A percentile compares a stretch with the other conserved stretches of the same genome.
Conservation (phyloP, 805 yeast species). For the Scheffersomyces amazonensis region DNA sequence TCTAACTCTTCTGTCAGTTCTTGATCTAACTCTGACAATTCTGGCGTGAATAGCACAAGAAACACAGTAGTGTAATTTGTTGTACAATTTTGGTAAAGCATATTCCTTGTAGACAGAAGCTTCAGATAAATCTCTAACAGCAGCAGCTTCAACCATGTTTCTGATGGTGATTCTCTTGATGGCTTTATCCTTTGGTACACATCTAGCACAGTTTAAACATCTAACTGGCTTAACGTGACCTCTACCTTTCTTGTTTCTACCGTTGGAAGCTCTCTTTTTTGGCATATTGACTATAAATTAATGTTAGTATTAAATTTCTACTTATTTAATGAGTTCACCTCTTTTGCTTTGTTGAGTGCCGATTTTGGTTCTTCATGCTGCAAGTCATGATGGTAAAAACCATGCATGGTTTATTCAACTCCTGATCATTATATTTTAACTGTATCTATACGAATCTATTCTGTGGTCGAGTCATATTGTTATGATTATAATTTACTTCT, state of each 20-base stretch:
- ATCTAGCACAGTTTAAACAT: conserved; percentile 99
- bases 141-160: conserved; percentile 99
- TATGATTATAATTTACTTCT: too few relatives aligned
- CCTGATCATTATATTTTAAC: too few relatives aligned
- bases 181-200: conserved; percentile 99
- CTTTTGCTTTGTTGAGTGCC: too few relatives aligned
- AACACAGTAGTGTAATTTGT: conserved; percentile 99
- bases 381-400: too few relatives aligned
- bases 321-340: too few relatives aligned
- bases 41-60: conserved; percentile 99
- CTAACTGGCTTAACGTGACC: conserved; percentile 99
- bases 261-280: conserved; percentile 99
- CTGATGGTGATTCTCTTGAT: conserved; percentile 99
- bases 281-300: conserved; percentile 68
- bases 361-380: too few relatives aligned
- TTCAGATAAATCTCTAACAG: conserved; percentile 99
- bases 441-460: too few relatives aligned
- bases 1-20: conserved; percentile 98
- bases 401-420: too few relatives aligned
- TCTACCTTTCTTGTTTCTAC: conserved; percentile 99
- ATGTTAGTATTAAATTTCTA: conserved; percentile 18
- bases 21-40: conserved; percentile 99
- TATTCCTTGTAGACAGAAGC: conserved; percentile 99
- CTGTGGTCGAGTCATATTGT: too few relatives aligned
- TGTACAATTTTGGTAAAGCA: conserved; percentile 99